These are phyloP conservation scores for Caloboletus inedulis DNA, from an alignment of 1,284 basidiomycete species.

Conservation along the genomic window DNA sequence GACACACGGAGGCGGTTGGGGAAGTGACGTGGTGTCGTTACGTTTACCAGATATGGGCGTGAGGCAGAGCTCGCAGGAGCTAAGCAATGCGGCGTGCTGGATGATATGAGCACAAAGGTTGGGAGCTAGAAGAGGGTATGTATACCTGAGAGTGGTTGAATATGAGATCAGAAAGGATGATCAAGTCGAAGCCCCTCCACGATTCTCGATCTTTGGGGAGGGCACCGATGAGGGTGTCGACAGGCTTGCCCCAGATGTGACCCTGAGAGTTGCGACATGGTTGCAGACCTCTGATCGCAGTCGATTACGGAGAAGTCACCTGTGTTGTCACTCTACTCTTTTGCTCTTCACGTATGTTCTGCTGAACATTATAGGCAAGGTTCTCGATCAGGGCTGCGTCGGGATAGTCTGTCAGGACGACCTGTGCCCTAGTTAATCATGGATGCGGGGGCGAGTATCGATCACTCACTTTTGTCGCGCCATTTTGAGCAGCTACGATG, in stretches of 20 bases:
- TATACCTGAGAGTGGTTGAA: slow-evolving; percentile 83
- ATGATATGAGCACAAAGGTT: slow-evolving; percentile 1
- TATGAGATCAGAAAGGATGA: slow-evolving; percentile 90
- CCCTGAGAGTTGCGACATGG: slow-evolving; percentile 47
- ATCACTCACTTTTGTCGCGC: slow-evolving; percentile 52
- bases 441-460: slow-evolving; percentile 3
- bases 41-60: slow-evolving; percentile 9
- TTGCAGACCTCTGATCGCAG: not conserved
- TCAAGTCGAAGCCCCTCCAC: slow-evolving; percentile 61
- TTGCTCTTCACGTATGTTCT: slow-evolving; percentile 47
- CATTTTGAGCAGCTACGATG: slow-evolving; percentile 68
- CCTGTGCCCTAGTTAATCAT: slow-evolving; percentile 37
- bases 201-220: slow-evolving; percentile 27
- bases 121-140: not conserved
- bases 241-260: slow-evolving; percentile 86
- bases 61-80: slow-evolving; percentile 62
- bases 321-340: slow-evolving; percentile 42
- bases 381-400: slow-evolving; percentile 80
- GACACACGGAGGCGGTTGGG: slow-evolving; percentile 47
- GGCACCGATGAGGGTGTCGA: slow-evolving; percentile 49
- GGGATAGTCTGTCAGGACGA: slow-evolving; percentile 91
- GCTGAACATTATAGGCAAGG: slow-evolving; percentile 64
- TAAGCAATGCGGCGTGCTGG: slow-evolving; percentile 81
- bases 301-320: slow-evolving; percentile 37
- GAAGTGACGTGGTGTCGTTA: not conserved